Evolutionary conservation across 495 filamentous ascomycete species (phyloP).

Genomic region (Filosporella fistucella): DNA sequence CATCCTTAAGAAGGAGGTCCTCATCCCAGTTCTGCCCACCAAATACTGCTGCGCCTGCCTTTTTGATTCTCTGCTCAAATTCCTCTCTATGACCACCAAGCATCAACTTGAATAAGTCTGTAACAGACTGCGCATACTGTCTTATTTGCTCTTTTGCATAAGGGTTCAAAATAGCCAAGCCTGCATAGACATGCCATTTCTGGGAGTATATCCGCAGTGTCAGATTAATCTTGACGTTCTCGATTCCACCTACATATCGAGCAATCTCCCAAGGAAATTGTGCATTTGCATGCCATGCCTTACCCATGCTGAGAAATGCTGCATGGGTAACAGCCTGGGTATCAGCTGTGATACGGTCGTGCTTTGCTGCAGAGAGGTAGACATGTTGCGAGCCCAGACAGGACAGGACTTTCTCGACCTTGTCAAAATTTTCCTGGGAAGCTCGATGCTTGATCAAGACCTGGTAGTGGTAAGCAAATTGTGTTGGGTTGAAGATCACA

Average conservation of each 20-base stretch:
- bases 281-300: slow-evolving; percentile 86
- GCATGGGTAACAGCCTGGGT: slow-evolving; percentile 98
- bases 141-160: slow-evolving; percentile 85
- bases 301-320: slow-evolving; percentile 95
- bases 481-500: background rate
- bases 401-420: slow-evolving; percentile 74
- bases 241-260: slow-evolving; percentile 92
- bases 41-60: slow-evolving; percentile 80
- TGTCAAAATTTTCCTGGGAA: slow-evolving; percentile 65
- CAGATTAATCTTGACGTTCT: slow-evolving; percentile 99
- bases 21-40: slow-evolving; percentile 45
- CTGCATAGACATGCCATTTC: slow-evolving; percentile 99
- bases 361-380: slow-evolving; percentile 76
- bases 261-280: slow-evolving; percentile 95
- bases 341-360: slow-evolving; percentile 96
- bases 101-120: slow-evolving; percentile 95
- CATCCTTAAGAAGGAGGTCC: slow-evolving; percentile 70
- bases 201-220: slow-evolving; percentile 95
- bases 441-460: slow-evolving; percentile 91
- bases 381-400: slow-evolving; percentile 82
- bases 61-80: slow-evolving; percentile 71
- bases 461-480: slow-evolving; percentile 26
- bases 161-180: slow-evolving; percentile 93
- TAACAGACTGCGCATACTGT: slow-evolving; percentile 89
- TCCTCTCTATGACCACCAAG: slow-evolving; percentile 76